phyloP scores from a whole-genome alignment of 2,329 filamentous ascomycete species.

The Aotearoamyces nothofagi region DNA sequence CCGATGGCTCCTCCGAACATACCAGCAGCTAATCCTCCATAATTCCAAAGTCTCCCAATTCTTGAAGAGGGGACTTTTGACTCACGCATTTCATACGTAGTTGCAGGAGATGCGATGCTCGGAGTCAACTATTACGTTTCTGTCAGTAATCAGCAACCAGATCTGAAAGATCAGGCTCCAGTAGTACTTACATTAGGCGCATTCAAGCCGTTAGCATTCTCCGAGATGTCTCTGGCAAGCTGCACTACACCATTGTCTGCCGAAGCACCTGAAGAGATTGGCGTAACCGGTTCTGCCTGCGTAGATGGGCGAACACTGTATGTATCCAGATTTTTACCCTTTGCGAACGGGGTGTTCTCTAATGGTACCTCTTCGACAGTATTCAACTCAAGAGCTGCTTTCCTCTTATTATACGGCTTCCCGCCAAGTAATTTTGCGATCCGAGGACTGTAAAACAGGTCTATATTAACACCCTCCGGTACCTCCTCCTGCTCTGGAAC shows the following conservation, averaged over 20 bases:
- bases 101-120: constrained; percentile 12
- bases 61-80: constrained; percentile 83
- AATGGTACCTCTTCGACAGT: constrained; percentile 18
- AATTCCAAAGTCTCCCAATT: constrained; percentile 84
- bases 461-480: constrained; percentile 41
- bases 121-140: constrained; percentile 13
- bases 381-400: constrained; percentile 17
- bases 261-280: no score
- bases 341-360: constrained; percentile 16
- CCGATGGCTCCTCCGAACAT: constrained; percentile 89
- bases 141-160: constrained; percentile 32
- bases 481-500: constrained; percentile 27
- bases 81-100: constrained; percentile 59
- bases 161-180: no score
- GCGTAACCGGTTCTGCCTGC: no score
- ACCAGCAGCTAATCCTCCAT: constrained; percentile 79
- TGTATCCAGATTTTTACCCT: constrained; percentile 22
- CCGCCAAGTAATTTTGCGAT: constrained; percentile 39
- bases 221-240: constrained; percentile 27
- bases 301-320: constrained; percentile 15
- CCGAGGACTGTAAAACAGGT: constrained; percentile 44
- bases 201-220: constrained; percentile 2
- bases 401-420: constrained; percentile 17
- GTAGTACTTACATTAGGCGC: no score
- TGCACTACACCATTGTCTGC: constrained; percentile 25